These are phyloP conservation scores for Bocquillonia castaneifolia DNA, from an alignment of 441 rosid genomes.

Conservation along the genomic window DNA sequence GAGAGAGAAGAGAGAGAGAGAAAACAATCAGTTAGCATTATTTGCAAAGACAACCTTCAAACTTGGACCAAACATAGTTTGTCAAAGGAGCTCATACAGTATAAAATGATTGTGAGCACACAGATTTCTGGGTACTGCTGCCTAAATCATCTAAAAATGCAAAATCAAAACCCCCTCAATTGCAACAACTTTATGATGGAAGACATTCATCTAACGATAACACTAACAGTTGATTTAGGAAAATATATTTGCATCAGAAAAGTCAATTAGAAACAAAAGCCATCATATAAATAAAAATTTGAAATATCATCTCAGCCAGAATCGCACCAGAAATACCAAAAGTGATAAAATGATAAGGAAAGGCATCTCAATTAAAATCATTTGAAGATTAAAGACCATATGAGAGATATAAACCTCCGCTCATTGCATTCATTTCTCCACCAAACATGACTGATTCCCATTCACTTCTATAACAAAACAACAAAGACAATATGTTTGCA, in stretches of 20 bases:
- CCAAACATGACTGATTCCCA: conserved; percentile 1
- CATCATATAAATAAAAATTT: background rate
- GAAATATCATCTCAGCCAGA: background rate
- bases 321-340: background rate
- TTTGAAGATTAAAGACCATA: background rate
- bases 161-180: background rate
- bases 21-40: no score
- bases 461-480: background rate
- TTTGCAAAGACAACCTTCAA: no score
- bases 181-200: background rate
- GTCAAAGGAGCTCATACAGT: no score
- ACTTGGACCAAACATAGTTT: no score
- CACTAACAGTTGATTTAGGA: background rate
- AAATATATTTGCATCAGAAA: background rate
- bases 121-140: background rate
- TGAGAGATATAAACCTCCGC: background rate
- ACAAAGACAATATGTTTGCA: background rate
- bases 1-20: no score
- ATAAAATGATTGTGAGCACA: background rate
- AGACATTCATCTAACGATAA: background rate
- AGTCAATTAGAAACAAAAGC: background rate
- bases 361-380: background rate
- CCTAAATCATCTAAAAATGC: background rate
- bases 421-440: conserved; percentile 1
- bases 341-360: background rate